Conservation (phyloP, 208 protist genomes). For the Leishmania lainsoni region DNA sequence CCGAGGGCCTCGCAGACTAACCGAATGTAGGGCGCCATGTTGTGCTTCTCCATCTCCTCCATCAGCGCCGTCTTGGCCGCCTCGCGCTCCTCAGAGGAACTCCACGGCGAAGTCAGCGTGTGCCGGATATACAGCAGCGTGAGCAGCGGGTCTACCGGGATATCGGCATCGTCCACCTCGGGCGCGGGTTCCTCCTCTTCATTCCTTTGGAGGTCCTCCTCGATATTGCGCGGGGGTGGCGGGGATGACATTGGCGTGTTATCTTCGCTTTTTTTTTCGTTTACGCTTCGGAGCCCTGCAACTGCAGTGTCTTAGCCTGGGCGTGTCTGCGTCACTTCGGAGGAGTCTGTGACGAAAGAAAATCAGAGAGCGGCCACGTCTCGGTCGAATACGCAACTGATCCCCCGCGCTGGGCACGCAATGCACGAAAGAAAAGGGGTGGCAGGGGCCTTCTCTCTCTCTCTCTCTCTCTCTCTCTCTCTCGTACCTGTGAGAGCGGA, state of each 20-base stretch:
- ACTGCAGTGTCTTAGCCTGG: neutral
- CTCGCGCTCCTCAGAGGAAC: conserved; percentile 70
- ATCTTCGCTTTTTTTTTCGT: conserved; percentile 4
- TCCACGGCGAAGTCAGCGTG: conserved; percentile 79
- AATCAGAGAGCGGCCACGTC: neutral
- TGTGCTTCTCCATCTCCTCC: conserved; percentile 71
- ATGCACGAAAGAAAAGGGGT: neutral
- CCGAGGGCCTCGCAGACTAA: conserved; percentile 79
- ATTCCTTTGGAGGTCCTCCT: conserved; percentile 34
- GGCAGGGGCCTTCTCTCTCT: neutral
- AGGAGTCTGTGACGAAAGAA: neutral
- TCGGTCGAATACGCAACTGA: neutral
- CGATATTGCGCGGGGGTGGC: conserved; percentile 11
- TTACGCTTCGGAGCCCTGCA: neutral
- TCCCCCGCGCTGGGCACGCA: neutral
- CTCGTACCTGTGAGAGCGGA: neutral
- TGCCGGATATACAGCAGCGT: conserved; percentile 81
- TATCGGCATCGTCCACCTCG: conserved; percentile 42
- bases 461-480: neutral
- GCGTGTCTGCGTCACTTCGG: neutral
- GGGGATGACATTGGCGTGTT: conserved; percentile 22
- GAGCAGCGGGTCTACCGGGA: conserved; percentile 85
- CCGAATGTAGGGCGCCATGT: conserved; percentile 91
- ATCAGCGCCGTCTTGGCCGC: conserved; percentile 72
- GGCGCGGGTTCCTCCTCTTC: conserved; percentile 38